Evolutionary conservation across 345 rosid species (phyloP).

Genomic region (Diplotaxis tenuifolia): DNA sequence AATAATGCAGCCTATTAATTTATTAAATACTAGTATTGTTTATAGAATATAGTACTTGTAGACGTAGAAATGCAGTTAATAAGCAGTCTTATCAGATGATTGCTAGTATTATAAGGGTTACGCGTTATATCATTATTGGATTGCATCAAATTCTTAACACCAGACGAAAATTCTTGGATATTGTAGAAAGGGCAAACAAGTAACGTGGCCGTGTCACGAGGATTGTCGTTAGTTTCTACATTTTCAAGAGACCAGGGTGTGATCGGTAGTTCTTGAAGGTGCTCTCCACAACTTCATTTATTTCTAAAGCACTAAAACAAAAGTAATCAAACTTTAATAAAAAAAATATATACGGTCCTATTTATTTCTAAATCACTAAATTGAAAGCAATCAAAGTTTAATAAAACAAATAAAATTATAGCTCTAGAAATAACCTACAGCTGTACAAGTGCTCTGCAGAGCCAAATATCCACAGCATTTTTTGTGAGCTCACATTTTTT

Average conservation of each 20-base stretch:
- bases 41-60: background rate
- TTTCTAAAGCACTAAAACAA: too few relatives aligned
- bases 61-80: constrained; percentile 18
- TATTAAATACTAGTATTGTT: background rate
- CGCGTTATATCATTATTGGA: constrained; percentile 24
- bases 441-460: too few relatives aligned
- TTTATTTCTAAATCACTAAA: too few relatives aligned
- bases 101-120: constrained; percentile 13
- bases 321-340: too few relatives aligned
- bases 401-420: too few relatives aligned
- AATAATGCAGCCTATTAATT: constrained; percentile 9
- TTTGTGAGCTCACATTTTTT: too few relatives aligned
- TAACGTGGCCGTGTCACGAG: constrained; percentile 32
- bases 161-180: constrained; percentile 28
- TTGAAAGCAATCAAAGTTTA: too few relatives aligned
- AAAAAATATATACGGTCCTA: too few relatives aligned
- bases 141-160: constrained; percentile 8
- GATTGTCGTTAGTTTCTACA: constrained; percentile 11
- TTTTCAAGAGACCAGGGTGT: constrained; percentile 14
- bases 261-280: too few relatives aligned
- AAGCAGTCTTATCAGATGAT: constrained; percentile 11
- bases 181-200: constrained; percentile 16
- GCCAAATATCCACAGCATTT: too few relatives aligned
- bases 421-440: too few relatives aligned
- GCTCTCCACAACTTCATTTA: too few relatives aligned